A percentile compares a stretch with the other conserved stretches of the same genome.
phyloP scores from a whole-genome alignment of 495 filamentous ascomycete species.

The Penicillium lagena region DNA sequence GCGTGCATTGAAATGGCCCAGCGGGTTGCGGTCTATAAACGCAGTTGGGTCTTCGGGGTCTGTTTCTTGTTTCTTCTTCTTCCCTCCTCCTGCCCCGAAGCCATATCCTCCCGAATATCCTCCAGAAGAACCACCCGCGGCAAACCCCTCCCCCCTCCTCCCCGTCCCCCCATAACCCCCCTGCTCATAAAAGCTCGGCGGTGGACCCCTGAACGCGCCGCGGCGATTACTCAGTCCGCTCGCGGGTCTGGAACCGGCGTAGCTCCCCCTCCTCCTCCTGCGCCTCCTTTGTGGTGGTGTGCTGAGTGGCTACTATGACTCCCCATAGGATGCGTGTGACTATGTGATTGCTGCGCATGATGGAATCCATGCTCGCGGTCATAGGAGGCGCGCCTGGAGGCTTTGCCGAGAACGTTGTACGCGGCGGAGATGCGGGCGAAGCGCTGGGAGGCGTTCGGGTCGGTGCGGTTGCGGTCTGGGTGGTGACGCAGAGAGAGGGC shows the following conservation, averaged over 20 bases:
- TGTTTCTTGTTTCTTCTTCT: not conserved
- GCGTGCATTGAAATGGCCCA: conserved; percentile 58
- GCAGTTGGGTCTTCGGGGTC: conserved; percentile 34
- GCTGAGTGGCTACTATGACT: conserved; percentile 24
- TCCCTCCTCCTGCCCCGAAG: not conserved
- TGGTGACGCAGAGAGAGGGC: conserved; percentile 86
- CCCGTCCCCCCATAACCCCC: conserved; percentile 51
- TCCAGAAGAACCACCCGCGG: not conserved
- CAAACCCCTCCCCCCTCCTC: conserved; percentile 5
- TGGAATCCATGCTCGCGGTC: conserved; percentile 57
- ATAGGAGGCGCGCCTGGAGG: conserved; percentile 68
- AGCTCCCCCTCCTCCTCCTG: conserved; percentile 18
- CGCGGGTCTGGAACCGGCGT: conserved; percentile 64
- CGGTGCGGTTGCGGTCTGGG: conserved; percentile 79
- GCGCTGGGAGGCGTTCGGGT: conserved; percentile 64
- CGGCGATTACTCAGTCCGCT: conserved; percentile 75
- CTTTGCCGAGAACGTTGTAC: conserved; percentile 69
- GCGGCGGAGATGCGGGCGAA: conserved; percentile 86
- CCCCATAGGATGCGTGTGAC: conserved; percentile 27
- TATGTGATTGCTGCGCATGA: conserved; percentile 9
- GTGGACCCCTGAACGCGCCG: conserved; percentile 72
- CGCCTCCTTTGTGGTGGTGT: conserved; percentile 32
- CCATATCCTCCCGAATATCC: conserved; percentile 6
- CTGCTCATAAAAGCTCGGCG: conserved; percentile 77
- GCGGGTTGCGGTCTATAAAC: conserved; percentile 45